Evolutionary conservation across 495 filamentous ascomycete species (phyloP), one percentile per base, ranked within the genome.

Genomic region (Aspergillus affinis): DNA sequence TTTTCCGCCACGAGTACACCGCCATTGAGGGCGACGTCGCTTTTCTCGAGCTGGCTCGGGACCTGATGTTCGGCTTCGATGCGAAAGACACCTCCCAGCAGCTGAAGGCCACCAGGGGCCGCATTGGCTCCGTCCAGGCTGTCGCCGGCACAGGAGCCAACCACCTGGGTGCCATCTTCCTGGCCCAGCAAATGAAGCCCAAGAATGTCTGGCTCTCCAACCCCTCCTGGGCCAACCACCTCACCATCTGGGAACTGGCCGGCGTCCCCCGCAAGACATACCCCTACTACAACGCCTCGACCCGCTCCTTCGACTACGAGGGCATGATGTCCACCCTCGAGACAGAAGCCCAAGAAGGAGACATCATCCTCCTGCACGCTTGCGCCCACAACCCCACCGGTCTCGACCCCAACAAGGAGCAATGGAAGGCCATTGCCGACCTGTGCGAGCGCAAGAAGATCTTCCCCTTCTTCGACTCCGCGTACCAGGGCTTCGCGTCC

Each of bases 131-230:
- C 26, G 76, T 80, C 20, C 90, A 93, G 72, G 91, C 92, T 62
- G 90, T 97, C 75, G 95, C 93, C 55, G 93, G 93, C 60, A 97
- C 93, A 44, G 93, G 93, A 59, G 91, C 93, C 45, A 87, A 95
- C 55, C 93, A 97, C 65, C 76, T 96, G 6, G 93, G 93, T 56
- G 90, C 88, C 58, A 82, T 92, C 59, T 97, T 97, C 81, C 86
- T 97, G 55, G 80, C 87, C 54, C 64, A 69, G 48, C 75, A 77
- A 65, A 73, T 78, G 72, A 79, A 78, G 58, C 78, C 76, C 19
- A 69, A 69, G 53, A 70, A 62, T 46, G 78, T 81, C 54, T 80
- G 76, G 77, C 67, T 81, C 54, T 81, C 78, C 45, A 72, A 75
- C 61, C 78, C 78, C 0, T 81, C 79, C 1, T 82, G 79, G 79